Base-by-base conservation (phyloP, 164 flowering plant species). In the Chimonanthus praecox region DNA sequence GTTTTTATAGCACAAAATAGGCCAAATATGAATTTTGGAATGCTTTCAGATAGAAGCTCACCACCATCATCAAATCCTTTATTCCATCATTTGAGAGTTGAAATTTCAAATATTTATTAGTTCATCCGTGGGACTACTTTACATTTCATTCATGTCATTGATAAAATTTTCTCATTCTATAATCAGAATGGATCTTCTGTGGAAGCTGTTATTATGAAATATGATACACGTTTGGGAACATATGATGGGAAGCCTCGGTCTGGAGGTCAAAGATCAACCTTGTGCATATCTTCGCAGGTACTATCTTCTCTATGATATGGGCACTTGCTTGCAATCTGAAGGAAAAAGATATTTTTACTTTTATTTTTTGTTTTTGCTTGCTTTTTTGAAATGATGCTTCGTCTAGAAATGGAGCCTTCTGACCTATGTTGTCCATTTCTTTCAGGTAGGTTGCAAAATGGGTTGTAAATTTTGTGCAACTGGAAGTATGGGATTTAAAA, bases 401-500 rank as follows among this genome's bases (percentile, higher is more conserved):
- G 65, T 64, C 5, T 44, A 60, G 47, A 44, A 5, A 44, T 44
- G 20, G 16, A 63, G 49, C 5, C 21, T 51, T 15, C 62, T 63
- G 5, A 10, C 16, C 9, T 43, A 10, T 20, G 45, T 73, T 43
- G 6, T 54, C 45, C 46, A 67, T 21, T 44, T 47, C 49, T 67
- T 62, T 18, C 71, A 92, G 99, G 99, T 93, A 69, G 99, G 99
- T 18, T 95, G 99, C 81, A 95, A 93, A 78, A 95, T 95, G 99
- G 97, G 94, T 10, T 95, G 99, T 89, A 95, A 76, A 64, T 95
- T 95, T 75, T 95, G 99, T 85, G 99, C 99, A 18, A 95, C 98
- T 60, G 99, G 98, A 72, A 93, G 84, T 79, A 95, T 95, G 99
- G 99, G 98, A 45, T 95, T 93, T 66, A 92, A 93, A 81, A 86